Evolutionary conservation across 163 green algal species (phyloP), one percentile per base, ranked within the genome.

Genomic region (Scenedesmus sp.): DNA sequence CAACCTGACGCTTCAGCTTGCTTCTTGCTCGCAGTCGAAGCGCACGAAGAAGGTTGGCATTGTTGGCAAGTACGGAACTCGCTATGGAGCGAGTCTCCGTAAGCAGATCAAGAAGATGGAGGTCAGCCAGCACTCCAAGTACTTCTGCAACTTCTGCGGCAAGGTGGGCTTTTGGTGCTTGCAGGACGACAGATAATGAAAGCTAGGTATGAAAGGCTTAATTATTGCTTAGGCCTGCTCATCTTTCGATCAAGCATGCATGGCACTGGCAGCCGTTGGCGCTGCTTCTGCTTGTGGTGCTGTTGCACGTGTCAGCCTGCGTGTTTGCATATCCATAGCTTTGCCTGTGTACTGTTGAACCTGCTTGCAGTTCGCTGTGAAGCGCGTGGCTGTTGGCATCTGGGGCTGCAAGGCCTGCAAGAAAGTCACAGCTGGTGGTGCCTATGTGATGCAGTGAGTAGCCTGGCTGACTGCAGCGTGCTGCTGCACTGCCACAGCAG

Each of bases 51-150:
- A 99, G 98, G 98, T 99, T 59, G 98, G 98, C 61, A 99, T 99
- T 91, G 96, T 99, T 81, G 98, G 98, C 92, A 99, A 99, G 97
- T 99, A 99, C 93, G 98, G 98, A 82, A 99, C 98, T 76, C 96
- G 98, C 89, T 99, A 99, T 95, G 98, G 98, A 93, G 97, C 92
- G 72, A 98, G 93, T 93, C 95, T 99, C 91, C 95, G 98, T 91
- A 99, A 99, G 98, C 96, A 99, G 94, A 98, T 99, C 93, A 99
- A 99, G 96, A 99, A 99, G 97, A 99, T 99, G 92, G 98, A 99
- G 94, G 97, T 99, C 90, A 98, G 95, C 92, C 98, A 99, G 95
- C 98, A 99, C 97, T 97, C 96, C 92, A 99, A 99, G 95, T 99
- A 99, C 96, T 98, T 99, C 93, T 99, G 98, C 97, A 95, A 97